A percentile compares a stretch with the other conserved stretches of the same genome.
Conservation (phyloP, 1,139 yeast species). For the Blastobotrys illinoisensis region DNA sequence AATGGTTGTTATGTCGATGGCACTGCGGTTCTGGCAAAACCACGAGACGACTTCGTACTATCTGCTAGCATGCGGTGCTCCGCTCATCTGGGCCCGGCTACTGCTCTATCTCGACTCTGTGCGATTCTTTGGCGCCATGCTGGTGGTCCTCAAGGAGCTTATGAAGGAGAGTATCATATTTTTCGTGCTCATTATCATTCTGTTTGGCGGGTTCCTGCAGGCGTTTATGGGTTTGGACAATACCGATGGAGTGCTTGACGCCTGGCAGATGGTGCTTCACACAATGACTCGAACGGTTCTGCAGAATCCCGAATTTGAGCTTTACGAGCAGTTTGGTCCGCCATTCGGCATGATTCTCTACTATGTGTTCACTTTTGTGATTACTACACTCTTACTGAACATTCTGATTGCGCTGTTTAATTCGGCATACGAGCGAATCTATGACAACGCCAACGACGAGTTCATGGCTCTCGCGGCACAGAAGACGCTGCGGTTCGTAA, state of each 20-base stretch:
- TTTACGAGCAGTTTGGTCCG: slow-evolving; percentile 67
- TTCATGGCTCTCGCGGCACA: slow-evolving; percentile 81
- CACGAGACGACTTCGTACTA: slow-evolving; percentile 67
- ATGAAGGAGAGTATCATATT: slow-evolving; percentile 80
- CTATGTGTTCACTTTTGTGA: slow-evolving; percentile 70
- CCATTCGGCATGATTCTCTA: slow-evolving; percentile 78
- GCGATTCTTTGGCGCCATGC: slow-evolving; percentile 82
- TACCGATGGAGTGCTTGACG: slow-evolving; percentile 78
- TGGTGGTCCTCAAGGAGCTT: slow-evolving; percentile 78
- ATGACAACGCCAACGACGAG: slow-evolving; percentile 78
- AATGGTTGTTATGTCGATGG: slow-evolving; percentile 48
- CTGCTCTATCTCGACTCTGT: slow-evolving; percentile 72
- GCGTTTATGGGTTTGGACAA: slow-evolving; percentile 85
- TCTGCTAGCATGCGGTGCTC: slow-evolving; percentile 73
- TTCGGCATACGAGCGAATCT: slow-evolving; percentile 75
- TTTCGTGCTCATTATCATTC: slow-evolving; percentile 64
- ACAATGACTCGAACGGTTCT: slow-evolving; percentile 66
- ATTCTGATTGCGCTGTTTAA: slow-evolving; percentile 80
- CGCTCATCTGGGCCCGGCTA: slow-evolving; percentile 80
- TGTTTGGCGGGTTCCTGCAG: slow-evolving; percentile 75
- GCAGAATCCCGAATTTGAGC: slow-evolving; percentile 67
- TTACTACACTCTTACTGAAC: slow-evolving; percentile 54
- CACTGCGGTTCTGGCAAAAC: slow-evolving; percentile 41
- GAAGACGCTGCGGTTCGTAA: slow-evolving; percentile 72
- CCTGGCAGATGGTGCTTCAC: slow-evolving; percentile 57